phyloP scores from a whole-genome alignment of 495 filamentous ascomycete species.

The Penicillium herquei region DNA sequence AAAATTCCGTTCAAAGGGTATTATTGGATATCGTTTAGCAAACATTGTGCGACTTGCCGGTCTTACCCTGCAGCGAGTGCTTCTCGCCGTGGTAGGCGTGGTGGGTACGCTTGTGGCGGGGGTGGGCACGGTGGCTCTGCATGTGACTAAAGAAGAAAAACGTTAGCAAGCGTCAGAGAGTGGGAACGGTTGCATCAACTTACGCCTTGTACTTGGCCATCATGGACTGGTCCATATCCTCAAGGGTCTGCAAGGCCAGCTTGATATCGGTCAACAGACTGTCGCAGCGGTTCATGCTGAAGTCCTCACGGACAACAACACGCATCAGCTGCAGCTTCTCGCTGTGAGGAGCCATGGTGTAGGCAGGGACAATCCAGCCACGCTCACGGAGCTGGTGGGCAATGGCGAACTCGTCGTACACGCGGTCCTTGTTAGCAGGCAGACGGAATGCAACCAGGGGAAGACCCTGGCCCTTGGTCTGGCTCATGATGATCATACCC shows the following conservation, averaged over 20 bases:
- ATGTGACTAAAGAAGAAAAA: constrained; percentile 41
- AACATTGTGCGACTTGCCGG: constrained; percentile 81
- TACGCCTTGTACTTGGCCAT: constrained; percentile 65
- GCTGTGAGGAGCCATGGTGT: constrained; percentile 89
- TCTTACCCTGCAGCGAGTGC: constrained; percentile 84
- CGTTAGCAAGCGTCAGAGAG: not conserved
- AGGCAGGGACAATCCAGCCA: constrained; percentile 89
- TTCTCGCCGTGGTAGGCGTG: constrained; percentile 70
- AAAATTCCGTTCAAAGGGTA: not conserved
- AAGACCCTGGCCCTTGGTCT: constrained; percentile 69
- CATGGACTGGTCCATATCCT: constrained; percentile 68
- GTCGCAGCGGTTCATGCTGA: constrained; percentile 73
- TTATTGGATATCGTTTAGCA: constrained; percentile 50
- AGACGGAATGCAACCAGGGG: constrained; percentile 86
- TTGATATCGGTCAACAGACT: constrained; percentile 70
- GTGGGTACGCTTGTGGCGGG: constrained; percentile 60
- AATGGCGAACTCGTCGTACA: constrained; percentile 79
- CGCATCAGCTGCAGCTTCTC: constrained; percentile 79
- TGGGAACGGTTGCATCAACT: constrained; percentile 11
- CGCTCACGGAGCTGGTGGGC: constrained; percentile 80
- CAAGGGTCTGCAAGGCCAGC: constrained; percentile 62
- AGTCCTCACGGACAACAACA: constrained; percentile 87
- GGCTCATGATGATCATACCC: constrained; percentile 82
- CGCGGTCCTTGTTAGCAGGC: constrained; percentile 51
- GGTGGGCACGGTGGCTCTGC: constrained; percentile 52